A percentile compares a stretch with the other conserved stretches of the same genome.
Evolutionary conservation across 495 filamentous ascomycete species (phyloP).

Genomic region (Astrothelium macrocarpum): DNA sequence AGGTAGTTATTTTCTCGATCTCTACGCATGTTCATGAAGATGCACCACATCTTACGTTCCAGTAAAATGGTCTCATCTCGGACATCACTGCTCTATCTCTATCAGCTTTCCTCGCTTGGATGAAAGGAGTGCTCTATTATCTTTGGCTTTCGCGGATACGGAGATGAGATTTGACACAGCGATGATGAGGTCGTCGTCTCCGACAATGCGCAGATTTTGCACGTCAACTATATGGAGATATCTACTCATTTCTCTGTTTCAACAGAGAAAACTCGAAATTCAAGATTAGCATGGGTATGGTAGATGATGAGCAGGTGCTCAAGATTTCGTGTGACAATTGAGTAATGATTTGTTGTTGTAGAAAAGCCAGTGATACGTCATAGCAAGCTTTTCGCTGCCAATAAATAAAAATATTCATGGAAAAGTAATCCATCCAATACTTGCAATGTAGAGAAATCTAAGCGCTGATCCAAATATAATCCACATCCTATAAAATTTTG

Average conservation of each 20-base stretch:
- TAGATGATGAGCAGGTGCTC: too few species aligned
- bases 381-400: too few species aligned
- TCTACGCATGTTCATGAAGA: neutral
- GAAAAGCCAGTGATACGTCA: too few species aligned
- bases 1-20: too few species aligned
- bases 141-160: constrained; percentile 1
- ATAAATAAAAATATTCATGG: neutral
- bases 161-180: neutral
- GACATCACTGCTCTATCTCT: neutral
- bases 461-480: too few species aligned
- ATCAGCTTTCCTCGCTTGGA: constrained; percentile 7
- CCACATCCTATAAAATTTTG: too few species aligned
- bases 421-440: neutral
- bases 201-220: constrained; percentile 3
- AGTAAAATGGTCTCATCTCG: constrained; percentile 8
- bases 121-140: neutral
- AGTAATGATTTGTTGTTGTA: too few species aligned
- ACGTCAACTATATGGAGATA: constrained; percentile 6
- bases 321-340: too few species aligned
- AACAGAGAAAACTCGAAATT: neutral
- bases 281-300: neutral
- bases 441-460: neutral
- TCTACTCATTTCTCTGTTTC: constrained; percentile 5
- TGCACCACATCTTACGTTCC: constrained; percentile 4
- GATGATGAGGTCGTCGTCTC: neutral